Base-by-base conservation (phyloP, 768 basidiomycete genomes). In the Boletellus ananas region DNA sequence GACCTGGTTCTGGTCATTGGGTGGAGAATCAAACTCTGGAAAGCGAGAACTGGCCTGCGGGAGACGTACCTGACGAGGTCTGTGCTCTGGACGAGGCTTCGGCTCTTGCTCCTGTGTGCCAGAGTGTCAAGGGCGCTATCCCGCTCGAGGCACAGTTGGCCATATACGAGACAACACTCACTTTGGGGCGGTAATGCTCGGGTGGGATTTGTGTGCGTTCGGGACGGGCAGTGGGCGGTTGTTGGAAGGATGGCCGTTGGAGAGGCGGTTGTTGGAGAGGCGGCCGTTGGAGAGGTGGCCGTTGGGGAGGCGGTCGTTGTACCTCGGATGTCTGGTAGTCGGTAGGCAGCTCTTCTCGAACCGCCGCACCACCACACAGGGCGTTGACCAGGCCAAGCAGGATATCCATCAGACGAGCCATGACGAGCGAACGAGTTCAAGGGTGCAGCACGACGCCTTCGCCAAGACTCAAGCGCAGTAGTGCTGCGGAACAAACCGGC, bases 1-100 rank as follows among this genome's bases (percentile, higher is more conserved):
- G 42, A 74, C 53, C 58, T 80, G 78, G 58, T 83, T 81, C 51
- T 69, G 71, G 58, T 84, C 77, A 79, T 63, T 79, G 61, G 52
- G 46, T 46, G 49, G 50, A 7, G 38, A 31, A 36, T 46, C 14
- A 50, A 1, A 14, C 14, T 20, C 14, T 45, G 16, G 6, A 7
- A 20, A 10, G 17, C 20, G 6, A 18, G 29, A 34, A 23, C 17
- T 20, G 14, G 38, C 31, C 18, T 13, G 9, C 29, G 12, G 39
- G 31, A 39, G 20, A 43, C 45, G 43, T 60, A 58, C 61, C 51
- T 64, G 53, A n/a, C 31, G 52, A 25, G 52, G 47, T 43, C 17
- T 54, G 17, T 54, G 58, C 2, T 56, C 53, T 17, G 51, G 60
- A 25, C 18, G 58, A 23, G 59, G 60, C 16, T 61, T 53, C 21